Evolutionary conservation across 2,329 filamentous ascomycete species (phyloP), one percentile per base, ranked within the genome.

Genomic region (Truncatella angustata): DNA sequence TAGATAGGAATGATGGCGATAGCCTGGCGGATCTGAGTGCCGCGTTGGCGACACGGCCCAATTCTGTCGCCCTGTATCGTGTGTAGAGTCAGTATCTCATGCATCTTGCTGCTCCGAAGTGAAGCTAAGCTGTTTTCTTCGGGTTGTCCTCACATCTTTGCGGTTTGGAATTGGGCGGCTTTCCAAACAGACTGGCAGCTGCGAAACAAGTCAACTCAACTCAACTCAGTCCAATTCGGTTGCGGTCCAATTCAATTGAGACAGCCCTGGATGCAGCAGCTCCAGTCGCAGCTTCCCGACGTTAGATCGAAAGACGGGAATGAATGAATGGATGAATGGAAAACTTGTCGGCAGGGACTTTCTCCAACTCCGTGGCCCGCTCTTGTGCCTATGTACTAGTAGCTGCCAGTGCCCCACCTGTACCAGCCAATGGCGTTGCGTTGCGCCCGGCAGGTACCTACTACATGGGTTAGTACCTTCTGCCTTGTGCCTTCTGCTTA

Each of bases 31-130:
- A 44, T 32, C 54, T 51, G 18, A 56, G 5, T 20, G 51, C 54
- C 54, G 48, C 48, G 37, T 47, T 44, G 51, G 54, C 54, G 42
- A 56, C 47, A 12, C 51, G 51, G 44, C 51, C 39, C 35, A 51
- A 34, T 34, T 56, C 54, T 26, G 47, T 43, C 23, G 51, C 51
- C 54, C 54, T 56, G 18, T 5, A 18, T 3, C 12, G 3, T 4
- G 23, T 18, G 46, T n/a, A n/a, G n/a, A n/a, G n/a, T n/a, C n/a
- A n/a, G n/a, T n/a, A n/a, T n/a, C n/a, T n/a, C n/a, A n/a, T n/a
- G n/a, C n/a, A n/a, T n/a, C n/a, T n/a, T n/a, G n/a, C n/a, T n/a
- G n/a, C n/a, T n/a, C n/a, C n/a, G n/a, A n/a, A n/a, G n/a, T n/a
- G n/a, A n/a, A n/a, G n/a, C n/a, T n/a, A n/a, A n/a, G n/a, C n/a